Evolutionary conservation across 441 rosid species (phyloP).

Genomic region (Croton setiger): DNA sequence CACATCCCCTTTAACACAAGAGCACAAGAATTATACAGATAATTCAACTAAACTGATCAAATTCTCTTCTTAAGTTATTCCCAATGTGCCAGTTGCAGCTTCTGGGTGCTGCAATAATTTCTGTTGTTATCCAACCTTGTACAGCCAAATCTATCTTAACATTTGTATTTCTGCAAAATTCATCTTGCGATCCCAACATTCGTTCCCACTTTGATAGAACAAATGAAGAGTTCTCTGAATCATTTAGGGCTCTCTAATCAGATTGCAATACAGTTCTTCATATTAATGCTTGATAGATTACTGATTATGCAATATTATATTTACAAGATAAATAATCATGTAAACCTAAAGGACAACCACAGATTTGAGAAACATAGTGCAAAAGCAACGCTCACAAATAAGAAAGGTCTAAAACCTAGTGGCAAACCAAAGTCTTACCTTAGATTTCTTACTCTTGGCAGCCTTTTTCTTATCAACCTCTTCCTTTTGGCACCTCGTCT

Average conservation of each 20-base stretch:
- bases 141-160: too few relatives aligned
- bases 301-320: neutral
- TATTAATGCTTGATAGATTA: neutral
- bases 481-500: slow-evolving; percentile 42
- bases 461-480: slow-evolving; percentile 26
- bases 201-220: neutral
- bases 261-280: neutral
- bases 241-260: neutral
- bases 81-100: too few relatives aligned
- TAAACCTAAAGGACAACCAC: neutral
- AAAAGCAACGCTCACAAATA: neutral
- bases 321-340: neutral
- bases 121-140: too few relatives aligned
- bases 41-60: too few relatives aligned
- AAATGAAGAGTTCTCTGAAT: neutral
- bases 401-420: neutral
- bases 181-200: too few relatives aligned
- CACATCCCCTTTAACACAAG: too few relatives aligned
- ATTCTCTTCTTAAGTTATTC: too few relatives aligned
- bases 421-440: slow-evolving; percentile 25
- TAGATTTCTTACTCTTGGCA: slow-evolving; percentile 29
- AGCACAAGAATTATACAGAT: too few relatives aligned
- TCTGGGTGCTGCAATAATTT: too few relatives aligned
- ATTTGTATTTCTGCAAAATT: too few relatives aligned
- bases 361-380: neutral